A percentile compares a stretch with the other conserved stretches of the same genome.
These are phyloP conservation scores for Trametes sanguinea DNA, from an alignment of 768 basidiomycete genomes.

Conservation along the genomic window DNA sequence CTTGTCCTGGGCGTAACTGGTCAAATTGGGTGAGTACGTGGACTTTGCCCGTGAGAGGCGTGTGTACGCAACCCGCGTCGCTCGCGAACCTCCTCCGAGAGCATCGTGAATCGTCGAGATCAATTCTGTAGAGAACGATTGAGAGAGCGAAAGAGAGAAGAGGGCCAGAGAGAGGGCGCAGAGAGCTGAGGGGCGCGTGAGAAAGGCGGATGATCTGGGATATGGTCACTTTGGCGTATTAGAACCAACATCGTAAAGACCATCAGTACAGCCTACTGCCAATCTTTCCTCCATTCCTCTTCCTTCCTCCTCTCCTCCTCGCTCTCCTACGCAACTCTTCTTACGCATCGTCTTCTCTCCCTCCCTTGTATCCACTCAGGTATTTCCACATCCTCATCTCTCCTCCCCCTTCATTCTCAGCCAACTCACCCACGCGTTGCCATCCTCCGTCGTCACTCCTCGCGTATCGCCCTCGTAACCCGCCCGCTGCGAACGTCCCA, in stretches of 20 bases:
- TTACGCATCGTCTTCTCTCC: constrained; percentile 15
- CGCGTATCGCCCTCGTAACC: constrained; percentile 5
- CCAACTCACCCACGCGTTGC: constrained; percentile 18
- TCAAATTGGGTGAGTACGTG: not conserved
- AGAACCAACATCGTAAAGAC: constrained; percentile 24
- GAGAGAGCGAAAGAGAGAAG: not conserved
- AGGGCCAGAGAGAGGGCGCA: not conserved
- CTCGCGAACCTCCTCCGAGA: not conserved
- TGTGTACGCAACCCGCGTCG: not conserved
- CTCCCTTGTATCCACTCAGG: constrained; percentile 24
- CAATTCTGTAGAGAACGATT: not conserved
- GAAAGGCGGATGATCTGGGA: constrained; percentile 27
- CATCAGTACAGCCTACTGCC: constrained; percentile 24
- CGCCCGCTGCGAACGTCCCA: not conserved
- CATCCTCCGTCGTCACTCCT: constrained; percentile 12
- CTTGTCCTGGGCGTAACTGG: constrained; percentile 1
- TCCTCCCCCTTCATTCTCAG: not conserved
- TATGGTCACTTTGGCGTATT: constrained; percentile 24
- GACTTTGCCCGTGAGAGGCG: not conserved
- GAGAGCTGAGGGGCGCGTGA: constrained; percentile 17
- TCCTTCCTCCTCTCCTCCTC: constrained; percentile 17
- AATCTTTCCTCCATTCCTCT: constrained; percentile 19
- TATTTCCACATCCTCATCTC: not conserved
- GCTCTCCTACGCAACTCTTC: constrained; percentile 16
- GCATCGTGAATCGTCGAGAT: not conserved